Percentiles rank a stretch among this genome's conserved stretches.
These are phyloP conservation scores for Boletus insuetus DNA, from an alignment of 768 basidiomycete genomes.

Conservation along the genomic window DNA sequence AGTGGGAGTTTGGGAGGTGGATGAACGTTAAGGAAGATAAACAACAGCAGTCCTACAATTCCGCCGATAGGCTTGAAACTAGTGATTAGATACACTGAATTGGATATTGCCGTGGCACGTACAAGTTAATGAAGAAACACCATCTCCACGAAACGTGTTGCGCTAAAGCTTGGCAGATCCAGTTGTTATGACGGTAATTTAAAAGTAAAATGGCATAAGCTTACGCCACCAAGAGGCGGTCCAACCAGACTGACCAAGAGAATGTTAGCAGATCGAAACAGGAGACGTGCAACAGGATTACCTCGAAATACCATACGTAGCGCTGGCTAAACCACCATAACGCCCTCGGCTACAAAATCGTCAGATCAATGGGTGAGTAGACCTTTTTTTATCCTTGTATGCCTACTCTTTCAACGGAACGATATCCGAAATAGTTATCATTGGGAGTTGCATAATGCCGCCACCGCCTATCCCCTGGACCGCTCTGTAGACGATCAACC, in stretches of 20 bases:
- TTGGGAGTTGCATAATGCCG: slow-evolving; percentile 70
- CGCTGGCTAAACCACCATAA: slow-evolving; percentile 68
- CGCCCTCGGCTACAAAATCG: slow-evolving; percentile 58
- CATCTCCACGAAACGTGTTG: slow-evolving; percentile 78
- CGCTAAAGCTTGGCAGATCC: slow-evolving; percentile 17
- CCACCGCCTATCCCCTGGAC: slow-evolving; percentile 83
- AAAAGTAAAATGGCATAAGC: slow-evolving; percentile 22
- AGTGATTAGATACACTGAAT: background rate
- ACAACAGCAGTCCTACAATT: slow-evolving; percentile 54
- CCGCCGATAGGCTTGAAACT: slow-evolving; percentile 64
- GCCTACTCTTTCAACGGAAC: slow-evolving; percentile 69
- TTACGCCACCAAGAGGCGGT: slow-evolving; percentile 76
- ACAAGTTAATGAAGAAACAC: slow-evolving; percentile 79
- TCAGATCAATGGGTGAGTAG: slow-evolving; percentile 14
- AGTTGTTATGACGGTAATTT: no score
- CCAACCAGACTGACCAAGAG: slow-evolving; percentile 51
- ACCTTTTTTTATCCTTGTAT: no score
- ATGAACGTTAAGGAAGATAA: slow-evolving; percentile 73
- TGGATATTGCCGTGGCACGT: background rate
- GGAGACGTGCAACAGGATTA: background rate
- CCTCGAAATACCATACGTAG: slow-evolving; percentile 73
- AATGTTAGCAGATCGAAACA: background rate
- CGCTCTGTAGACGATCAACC: slow-evolving; percentile 73
- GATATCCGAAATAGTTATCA: slow-evolving; percentile 81
- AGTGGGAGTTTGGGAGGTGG: slow-evolving; percentile 60